Evolutionary conservation across 2,329 filamentous ascomycete species (phyloP).

Genomic region (Aspergillus sp.): DNA sequence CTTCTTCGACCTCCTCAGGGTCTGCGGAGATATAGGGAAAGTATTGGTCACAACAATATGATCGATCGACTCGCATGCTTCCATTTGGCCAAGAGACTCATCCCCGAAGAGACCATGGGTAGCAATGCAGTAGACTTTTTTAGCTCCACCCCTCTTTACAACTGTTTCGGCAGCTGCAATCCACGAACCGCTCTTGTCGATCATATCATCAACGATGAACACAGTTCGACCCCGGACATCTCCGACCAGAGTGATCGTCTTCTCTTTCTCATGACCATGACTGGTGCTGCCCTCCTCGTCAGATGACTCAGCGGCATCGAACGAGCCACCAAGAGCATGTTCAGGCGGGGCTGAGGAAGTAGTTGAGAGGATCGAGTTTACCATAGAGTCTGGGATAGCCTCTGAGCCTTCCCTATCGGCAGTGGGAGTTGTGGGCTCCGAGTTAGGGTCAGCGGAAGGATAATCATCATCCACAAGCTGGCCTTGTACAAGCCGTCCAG

Average conservation of each 20-base stretch:
- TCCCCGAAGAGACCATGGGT: constrained; percentile 93
- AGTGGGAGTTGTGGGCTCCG: constrained; percentile 49
- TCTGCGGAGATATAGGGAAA: constrained; percentile 79
- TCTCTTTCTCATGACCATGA: constrained; percentile 72
- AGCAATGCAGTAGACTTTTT: constrained; percentile 94
- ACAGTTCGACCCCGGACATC: constrained; percentile 85
- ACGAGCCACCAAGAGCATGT: constrained; percentile 74
- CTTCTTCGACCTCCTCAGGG: constrained; percentile 69
- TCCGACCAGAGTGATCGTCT: constrained; percentile 95
- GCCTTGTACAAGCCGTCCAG: constrained; percentile 83
- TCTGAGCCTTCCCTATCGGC: constrained; percentile 46
- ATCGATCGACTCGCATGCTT: constrained; percentile 89
- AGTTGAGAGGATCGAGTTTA: constrained; percentile 73
- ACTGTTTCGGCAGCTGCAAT: constrained; percentile 96
- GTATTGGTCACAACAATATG: constrained; percentile 94
- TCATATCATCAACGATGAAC: constrained; percentile 97
- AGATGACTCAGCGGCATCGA: constrained; percentile 80
- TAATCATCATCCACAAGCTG: constrained; percentile 95
- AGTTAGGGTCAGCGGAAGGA: constrained; percentile 65
- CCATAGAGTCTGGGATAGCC: constrained; percentile 74
- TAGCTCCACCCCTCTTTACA: constrained; percentile 85
- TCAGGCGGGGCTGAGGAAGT: constrained; percentile 67
- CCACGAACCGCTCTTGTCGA: constrained; percentile 95
- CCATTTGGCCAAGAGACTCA: constrained; percentile 83
- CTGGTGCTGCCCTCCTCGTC: constrained; percentile 64